phyloP scores from a whole-genome alignment of 257 asterid species.

The Scutellaria galericulata region DNA sequence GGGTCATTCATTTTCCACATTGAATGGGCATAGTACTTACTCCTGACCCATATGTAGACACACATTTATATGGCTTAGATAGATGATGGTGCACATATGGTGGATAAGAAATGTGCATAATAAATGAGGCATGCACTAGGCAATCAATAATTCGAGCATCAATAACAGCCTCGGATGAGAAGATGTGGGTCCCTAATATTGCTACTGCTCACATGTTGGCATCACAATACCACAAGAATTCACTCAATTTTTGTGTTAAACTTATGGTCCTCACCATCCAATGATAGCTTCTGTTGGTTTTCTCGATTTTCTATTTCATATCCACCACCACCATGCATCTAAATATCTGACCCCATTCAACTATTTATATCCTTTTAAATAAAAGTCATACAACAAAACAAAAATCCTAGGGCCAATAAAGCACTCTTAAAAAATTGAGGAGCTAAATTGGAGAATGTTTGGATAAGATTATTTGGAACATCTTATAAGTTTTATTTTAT shows the following conservation, averaged over 20 bases:
- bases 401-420: no score
- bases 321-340: not conserved
- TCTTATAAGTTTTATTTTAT: no score
- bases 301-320: not conserved
- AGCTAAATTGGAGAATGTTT: no score
- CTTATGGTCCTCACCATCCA: not conserved
- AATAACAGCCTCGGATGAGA: not conserved
- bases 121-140: not conserved
- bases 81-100: no score
- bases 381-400: no score
- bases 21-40: no score
- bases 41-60: no score
- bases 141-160: not conserved
- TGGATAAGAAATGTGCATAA: no score
- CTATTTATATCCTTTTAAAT: not conserved
- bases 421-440: no score
- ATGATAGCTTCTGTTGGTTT: not conserved
- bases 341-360: conserved; percentile 1
- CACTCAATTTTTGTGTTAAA: conserved; percentile 15
- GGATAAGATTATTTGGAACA: no score
- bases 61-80: no score
- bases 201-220: conserved; percentile 33
- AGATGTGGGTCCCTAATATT: conserved; percentile 12
- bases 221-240: not conserved
- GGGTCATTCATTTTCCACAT: no score